Evolutionary conservation across 163 green algal genomes (phyloP), one percentile per base, ranked within the genome.

Genomic region (Trebouxia gelatinosa): DNA sequence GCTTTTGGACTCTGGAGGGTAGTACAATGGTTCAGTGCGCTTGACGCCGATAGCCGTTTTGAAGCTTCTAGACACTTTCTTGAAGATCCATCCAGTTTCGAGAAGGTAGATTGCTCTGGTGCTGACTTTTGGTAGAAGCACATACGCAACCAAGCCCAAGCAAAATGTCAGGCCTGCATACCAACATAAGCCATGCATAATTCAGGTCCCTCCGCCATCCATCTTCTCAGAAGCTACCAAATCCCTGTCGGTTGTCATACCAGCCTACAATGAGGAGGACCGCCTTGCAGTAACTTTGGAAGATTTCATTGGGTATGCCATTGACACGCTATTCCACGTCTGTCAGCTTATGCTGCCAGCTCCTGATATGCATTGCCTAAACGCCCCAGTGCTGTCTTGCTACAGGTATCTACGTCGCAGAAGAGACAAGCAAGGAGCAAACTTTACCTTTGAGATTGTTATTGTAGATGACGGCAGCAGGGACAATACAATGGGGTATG

Each of bases 191-290:
- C 13, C 43, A 13, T 54, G 43, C 43, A 23, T 54, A 13, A 54
- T 67, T 67, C 83, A 88, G 80, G 64, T 84, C 1, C 64, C 82
- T 9, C 70, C 50, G 5, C 88, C 92, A 1, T 94, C 88, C 13
- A 82, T 96, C 7, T 89, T 90, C 35, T 72, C 75, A 32, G 77
- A 90, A 21, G 70, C 91, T 3, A 91, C 85, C 23, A 96, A 95
- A 79, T 86, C 87, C 5, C 82, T 99, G 37, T 93, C 89, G 0
- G 81, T 98, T 7, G 84, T 99, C 0, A 85, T 98, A 2, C 95
- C 95, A 23, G 94, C 95, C 1, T 98, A 95, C 84, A 98, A 99
- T 76, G 95, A 99, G 82, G 85, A 95, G 84, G 83, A 90, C n/a
- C 83, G 95, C 1, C 84, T 99, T 43, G 81, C 87, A 2, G 78